Evolutionary conservation across 1,284 basidiomycete species (phyloP).

Genomic region (Porphyrellus sp.): DNA sequence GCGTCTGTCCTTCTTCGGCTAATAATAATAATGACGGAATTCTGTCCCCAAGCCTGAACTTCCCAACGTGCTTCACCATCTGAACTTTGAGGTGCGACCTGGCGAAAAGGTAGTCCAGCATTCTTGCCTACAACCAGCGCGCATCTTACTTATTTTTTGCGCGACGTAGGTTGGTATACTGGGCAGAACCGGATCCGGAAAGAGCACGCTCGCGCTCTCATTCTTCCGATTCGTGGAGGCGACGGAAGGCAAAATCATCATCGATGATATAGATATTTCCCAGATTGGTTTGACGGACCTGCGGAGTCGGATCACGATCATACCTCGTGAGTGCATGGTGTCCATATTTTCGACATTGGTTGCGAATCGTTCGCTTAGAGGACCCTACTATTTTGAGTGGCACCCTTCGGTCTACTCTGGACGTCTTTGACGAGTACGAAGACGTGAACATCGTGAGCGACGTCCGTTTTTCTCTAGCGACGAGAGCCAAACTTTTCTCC

Average conservation of each 20-base stretch:
- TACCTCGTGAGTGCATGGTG: constrained; percentile 65
- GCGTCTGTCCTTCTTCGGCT: constrained; percentile 28
- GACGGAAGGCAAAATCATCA: constrained; percentile 73
- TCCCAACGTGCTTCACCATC: constrained; percentile 80
- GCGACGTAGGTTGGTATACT: constrained; percentile 71
- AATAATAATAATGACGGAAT: not conserved
- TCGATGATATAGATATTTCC: constrained; percentile 88
- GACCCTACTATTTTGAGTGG: constrained; percentile 90
- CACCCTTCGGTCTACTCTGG: constrained; percentile 82
- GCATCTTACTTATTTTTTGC: constrained; percentile 7
- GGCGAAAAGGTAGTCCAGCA: constrained; percentile 60
- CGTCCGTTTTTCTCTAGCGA: not conserved
- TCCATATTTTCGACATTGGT: not conserved
- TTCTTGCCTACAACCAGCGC: not conserved
- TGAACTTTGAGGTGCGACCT: constrained; percentile 75
- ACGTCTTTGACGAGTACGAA: constrained; percentile 87
- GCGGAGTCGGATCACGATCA: constrained; percentile 83
- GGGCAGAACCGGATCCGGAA: constrained; percentile 86
- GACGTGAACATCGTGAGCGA: constrained; percentile 76
- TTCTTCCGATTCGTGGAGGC: constrained; percentile 97
- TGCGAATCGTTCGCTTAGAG: constrained; percentile 45
- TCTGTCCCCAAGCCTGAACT: constrained; percentile 59
- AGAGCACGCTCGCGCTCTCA: constrained; percentile 86
- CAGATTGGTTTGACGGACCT: constrained; percentile 87
- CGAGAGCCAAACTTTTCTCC: constrained; percentile 1